Evolutionary conservation across 345 rosid genomes (phyloP).

Genomic region (Brassica incana): DNA sequence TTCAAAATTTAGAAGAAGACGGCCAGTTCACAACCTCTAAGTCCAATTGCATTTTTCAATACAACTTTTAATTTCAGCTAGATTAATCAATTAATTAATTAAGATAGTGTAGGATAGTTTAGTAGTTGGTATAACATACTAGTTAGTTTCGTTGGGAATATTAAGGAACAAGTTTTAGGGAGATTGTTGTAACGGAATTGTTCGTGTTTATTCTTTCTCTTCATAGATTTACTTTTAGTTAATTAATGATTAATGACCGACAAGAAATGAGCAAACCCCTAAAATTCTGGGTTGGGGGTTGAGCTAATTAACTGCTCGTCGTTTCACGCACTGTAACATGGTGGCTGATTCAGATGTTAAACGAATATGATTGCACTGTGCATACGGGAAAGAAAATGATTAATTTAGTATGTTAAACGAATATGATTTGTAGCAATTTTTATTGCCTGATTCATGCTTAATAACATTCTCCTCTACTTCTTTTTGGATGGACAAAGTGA

Average conservation of each 20-base stretch:
- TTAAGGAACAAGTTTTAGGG: slow-evolving; percentile 24
- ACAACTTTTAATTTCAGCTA: slow-evolving; percentile 8
- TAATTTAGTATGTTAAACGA: no score
- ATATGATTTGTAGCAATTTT: no score
- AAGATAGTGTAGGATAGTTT: slow-evolving; percentile 11
- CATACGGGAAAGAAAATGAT: no score
- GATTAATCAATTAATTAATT: slow-evolving; percentile 6
- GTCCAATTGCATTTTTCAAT: slow-evolving; percentile 36
- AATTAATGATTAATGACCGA: slow-evolving; percentile 31
- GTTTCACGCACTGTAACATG: slow-evolving; percentile 39
- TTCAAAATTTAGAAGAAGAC: slow-evolving; percentile 59
- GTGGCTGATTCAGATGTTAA: background rate
- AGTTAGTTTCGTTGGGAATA: background rate
- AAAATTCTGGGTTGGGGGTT: slow-evolving; percentile 33
- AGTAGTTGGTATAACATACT: slow-evolving; percentile 15
- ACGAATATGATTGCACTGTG: no score
- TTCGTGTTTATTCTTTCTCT: slow-evolving; percentile 8
- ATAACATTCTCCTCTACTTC: no score
- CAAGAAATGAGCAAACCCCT: slow-evolving; percentile 34
- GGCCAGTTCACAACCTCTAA: slow-evolving; percentile 67
- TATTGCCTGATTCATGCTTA: no score
- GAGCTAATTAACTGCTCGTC: slow-evolving; percentile 32
- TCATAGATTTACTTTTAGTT: background rate
- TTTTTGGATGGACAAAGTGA: no score
- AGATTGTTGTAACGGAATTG: slow-evolving; percentile 39